Evolutionary conservation across 2,329 filamentous ascomycete genomes (phyloP), one percentile per base, ranked within the genome.

Genomic region (Paecilomyces fulvus): DNA sequence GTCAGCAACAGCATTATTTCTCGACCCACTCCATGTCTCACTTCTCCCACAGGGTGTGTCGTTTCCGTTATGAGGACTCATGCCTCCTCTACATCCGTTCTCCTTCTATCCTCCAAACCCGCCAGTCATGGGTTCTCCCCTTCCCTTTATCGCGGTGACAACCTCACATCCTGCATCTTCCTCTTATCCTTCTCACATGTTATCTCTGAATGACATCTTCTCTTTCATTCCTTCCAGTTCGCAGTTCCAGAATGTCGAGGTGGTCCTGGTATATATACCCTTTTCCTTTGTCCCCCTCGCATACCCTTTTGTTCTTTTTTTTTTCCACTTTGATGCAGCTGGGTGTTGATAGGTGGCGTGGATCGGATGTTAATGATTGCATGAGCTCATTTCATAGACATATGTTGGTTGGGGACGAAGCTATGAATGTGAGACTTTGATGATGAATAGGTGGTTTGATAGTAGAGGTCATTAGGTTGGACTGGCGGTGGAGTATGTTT

Each of bases 321-420:
- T 49, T 20, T 21, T 3, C 21, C 48, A 23, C 25, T 9, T 49
- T 28, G 48, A 49, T 49, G 48, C 48, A 49, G 48, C 48, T 49
- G 48, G 46, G 48, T 49, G 48, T 49, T 49, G 48, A 49, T 8
- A n/a, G 20, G 48, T 49, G 21, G 21, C 48, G 48, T 49, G 48
- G 48, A 49, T 28, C 20, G 20, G 20, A 49, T 49, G 48, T 49
- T 49, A 49, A 49, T 28, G 48, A 49, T 49, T 49, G 48, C 48
- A 49, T 49, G 48, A 49, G 48, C 25, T 49, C 48, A 49, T 49
- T 49, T 49, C 48, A 49, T 49, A 49, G 48, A 49, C 48, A 28
- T 49, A 25, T 49, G 11, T 49, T 23, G 10, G 48, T 28, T 49
- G 20, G 37, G 37, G 37, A 43, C 9, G 37, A 43, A 43, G 37